Percentiles rank a stretch among this genome's conserved stretches.
phyloP scores from a whole-genome alignment of 768 basidiomycete species.

The Mrakia hoshinonis region DNA sequence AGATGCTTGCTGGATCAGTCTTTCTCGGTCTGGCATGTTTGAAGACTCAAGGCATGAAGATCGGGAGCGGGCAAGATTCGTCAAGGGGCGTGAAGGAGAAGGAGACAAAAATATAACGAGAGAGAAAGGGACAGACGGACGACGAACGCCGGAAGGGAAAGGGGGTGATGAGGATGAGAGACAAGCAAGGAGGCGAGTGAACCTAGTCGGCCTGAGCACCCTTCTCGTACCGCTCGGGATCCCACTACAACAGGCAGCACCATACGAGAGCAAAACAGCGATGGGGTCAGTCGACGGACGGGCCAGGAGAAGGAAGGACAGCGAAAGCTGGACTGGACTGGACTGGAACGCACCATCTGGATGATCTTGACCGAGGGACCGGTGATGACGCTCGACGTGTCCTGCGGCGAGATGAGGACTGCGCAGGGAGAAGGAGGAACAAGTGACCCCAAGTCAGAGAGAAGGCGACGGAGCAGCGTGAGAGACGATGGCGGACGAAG shows the following conservation, averaged over 20 bases:
- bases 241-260: not conserved
- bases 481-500: not conserved
- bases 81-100: no score
- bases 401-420: conserved; percentile 29
- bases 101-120: no score
- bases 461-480: not conserved
- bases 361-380: conserved; percentile 21
- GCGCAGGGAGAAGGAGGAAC: not conserved
- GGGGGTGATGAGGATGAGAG: no score
- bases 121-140: no score
- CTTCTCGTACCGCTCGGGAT: no score
- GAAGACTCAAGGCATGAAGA: no score
- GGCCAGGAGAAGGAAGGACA: not conserved
- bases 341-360: conserved; percentile 19
- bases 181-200: no score
- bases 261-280: not conserved
- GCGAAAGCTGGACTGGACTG: not conserved
- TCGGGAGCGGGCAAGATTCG: no score
- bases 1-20: no score
- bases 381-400: conserved; percentile 25
- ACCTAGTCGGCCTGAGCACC: no score
- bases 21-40: no score
- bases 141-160: no score
- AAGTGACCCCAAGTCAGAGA: not conserved
- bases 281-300: not conserved